Conservation (phyloP, 1,284 basidiomycete genomes). For the Boletellus deceptivus region DNA sequence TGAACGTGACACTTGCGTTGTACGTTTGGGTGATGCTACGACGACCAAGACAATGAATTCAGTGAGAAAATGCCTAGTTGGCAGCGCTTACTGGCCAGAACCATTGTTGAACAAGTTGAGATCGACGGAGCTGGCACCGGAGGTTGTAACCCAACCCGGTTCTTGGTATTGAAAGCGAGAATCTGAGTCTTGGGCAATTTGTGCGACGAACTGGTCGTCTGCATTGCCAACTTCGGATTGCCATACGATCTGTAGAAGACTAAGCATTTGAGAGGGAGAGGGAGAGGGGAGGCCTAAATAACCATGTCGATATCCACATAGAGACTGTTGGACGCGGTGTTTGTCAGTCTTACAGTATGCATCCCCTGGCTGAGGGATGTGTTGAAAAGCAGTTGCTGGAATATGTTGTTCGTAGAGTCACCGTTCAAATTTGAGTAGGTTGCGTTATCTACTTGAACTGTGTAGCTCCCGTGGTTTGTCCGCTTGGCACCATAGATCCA, state of each 20-base stretch:
- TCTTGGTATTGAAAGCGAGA: conserved; percentile 30
- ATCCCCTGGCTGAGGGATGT: conserved; percentile 24
- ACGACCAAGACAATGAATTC: neutral
- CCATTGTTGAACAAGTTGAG: conserved; percentile 27
- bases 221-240: conserved; percentile 29
- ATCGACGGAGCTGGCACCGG: conserved; percentile 12
- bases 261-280: neutral
- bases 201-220: conserved; percentile 14
- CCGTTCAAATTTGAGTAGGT: conserved; percentile 13
- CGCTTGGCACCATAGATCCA: conserved; percentile 36
- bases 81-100: conserved; percentile 34
- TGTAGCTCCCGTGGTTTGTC: conserved; percentile 34
- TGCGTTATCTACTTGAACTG: conserved; percentile 30
- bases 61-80: neutral
- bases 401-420: conserved; percentile 10
- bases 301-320: conserved; percentile 37
- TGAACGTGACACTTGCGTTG: conserved; percentile 28
- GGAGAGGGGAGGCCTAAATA: neutral
- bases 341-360: conserved; percentile 32
- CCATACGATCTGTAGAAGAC: conserved; percentile 25
- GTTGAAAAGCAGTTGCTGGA: conserved; percentile 32
- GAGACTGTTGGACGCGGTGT: conserved; percentile 19
- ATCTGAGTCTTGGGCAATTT: conserved; percentile 29
- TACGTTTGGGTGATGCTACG: conserved; percentile 27
- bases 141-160: conserved; percentile 23